Conservation (phyloP, 2,329 filamentous ascomycete species). For the Sarocladium kiliense region DNA sequence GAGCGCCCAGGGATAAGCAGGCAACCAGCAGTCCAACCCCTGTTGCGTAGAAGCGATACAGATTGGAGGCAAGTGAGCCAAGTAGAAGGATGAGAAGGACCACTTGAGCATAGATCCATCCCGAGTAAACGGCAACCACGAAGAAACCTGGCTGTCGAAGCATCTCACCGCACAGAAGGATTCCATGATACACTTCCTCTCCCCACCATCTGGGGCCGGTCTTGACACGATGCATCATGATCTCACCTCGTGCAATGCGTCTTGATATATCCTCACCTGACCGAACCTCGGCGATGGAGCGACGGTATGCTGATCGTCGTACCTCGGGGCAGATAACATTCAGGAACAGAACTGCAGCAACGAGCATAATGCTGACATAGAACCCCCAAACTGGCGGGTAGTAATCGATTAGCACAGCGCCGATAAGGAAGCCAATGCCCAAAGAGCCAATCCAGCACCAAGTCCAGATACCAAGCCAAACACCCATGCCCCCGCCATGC, state of each 20-base stretch:
- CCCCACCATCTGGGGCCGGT: slow-evolving; percentile 73
- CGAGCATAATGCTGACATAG: slow-evolving; percentile 65
- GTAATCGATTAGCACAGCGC: slow-evolving; percentile 62
- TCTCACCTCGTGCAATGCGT: slow-evolving; percentile 64
- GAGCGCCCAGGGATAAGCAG: slow-evolving; percentile 61
- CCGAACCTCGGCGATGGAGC: slow-evolving; percentile 62
- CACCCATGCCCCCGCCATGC: slow-evolving; percentile 71
- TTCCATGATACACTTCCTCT: slow-evolving; percentile 67
- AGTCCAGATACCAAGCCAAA: slow-evolving; percentile 76
- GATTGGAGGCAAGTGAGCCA: slow-evolving; percentile 64
- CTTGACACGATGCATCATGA: slow-evolving; percentile 70
- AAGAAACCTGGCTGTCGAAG: slow-evolving; percentile 68
- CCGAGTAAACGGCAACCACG: slow-evolving; percentile 66
- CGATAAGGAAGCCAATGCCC: slow-evolving; percentile 65
- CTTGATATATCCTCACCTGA: slow-evolving; percentile 46
- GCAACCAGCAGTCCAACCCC: slow-evolving; percentile 63
- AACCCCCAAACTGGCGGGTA: slow-evolving; percentile 68
- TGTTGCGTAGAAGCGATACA: slow-evolving; percentile 60
- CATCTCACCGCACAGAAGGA: slow-evolving; percentile 64
- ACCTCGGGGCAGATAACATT: slow-evolving; percentile 71
- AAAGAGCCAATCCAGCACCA: slow-evolving; percentile 73
- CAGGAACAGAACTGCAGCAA: slow-evolving; percentile 59
- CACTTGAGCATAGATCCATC: slow-evolving; percentile 74
- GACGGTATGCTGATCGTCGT: slow-evolving; percentile 61
- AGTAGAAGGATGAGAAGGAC: slow-evolving; percentile 68